Base-by-base conservation (phyloP, 176 grass and related monocot genomes). In the Bolboschoenus planiculmis region DNA sequence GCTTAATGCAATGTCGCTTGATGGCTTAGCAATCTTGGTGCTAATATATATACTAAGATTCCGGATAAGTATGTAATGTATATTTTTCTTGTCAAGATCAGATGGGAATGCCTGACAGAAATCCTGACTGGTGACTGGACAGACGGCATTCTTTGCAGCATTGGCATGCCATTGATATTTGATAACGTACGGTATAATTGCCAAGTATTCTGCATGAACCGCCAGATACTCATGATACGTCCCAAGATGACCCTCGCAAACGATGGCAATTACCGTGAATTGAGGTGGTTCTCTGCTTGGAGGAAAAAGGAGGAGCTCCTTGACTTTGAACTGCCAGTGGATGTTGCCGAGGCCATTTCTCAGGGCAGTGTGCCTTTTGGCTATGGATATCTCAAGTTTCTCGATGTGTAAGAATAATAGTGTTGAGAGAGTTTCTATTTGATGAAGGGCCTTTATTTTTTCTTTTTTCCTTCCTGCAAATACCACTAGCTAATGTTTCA, bases 251-350 rank as follows among this genome's bases (percentile, higher is more conserved):
- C 81, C 78, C 90, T 97, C 78, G 95, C 95, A 86, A 94, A 97
- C 79, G 95, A 97, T 83, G 95, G 92, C 40, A 97, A 97, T 76
- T 97, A 97, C 77, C 86, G 92, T 79, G 95, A 97, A 87, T 94
- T 94, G 79, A 88, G 95, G 5, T 97, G 95, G 95, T 97, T 97
- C 78, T 97, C 95, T 85, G 80, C 92, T 84, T 97, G 95, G 95
- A 91, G 83, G 80, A 83, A 87, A 60, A 97, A 91, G 85, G 90
- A 94, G 18, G 81, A 84, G 50, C 87, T 94, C 57, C 84, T 97
- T 63, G 88, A 92, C 14, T 94, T 91, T 81, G 88, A 90, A 58
- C 88, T 97, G 48, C 95, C 95, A 16, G 30, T 62, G 82, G 85
- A 86, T 90, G 77, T 97, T 79, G 89, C 90, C 26, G 95, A 97